phyloP scores from a whole-genome alignment of 495 filamentous ascomycete genomes.

The Endocarpon pusillum region DNA sequence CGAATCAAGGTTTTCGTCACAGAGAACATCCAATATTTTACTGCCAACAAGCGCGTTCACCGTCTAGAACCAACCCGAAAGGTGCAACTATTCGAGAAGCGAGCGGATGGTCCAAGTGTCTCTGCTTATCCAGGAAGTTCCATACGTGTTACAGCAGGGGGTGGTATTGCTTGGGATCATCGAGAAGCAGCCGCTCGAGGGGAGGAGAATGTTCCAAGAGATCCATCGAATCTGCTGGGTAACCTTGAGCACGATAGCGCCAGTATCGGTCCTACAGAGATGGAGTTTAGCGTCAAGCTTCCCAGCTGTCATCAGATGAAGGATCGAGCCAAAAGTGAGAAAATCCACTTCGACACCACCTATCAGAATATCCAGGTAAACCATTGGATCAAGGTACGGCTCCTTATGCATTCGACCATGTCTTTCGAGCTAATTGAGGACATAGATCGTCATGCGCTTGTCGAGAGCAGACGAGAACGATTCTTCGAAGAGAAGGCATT shows the following conservation, averaged over 20 bases:
- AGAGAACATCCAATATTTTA: conserved; percentile 89
- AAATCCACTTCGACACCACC: conserved; percentile 83
- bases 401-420: not conserved
- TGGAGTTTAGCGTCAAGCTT: conserved; percentile 91
- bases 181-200: conserved; percentile 41
- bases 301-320: conserved; percentile 81
- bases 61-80: conserved; percentile 72
- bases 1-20: conserved; percentile 91
- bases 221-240: conserved; percentile 58
- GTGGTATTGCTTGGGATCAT: conserved; percentile 53
- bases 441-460: conserved; percentile 86
- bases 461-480: conserved; percentile 73
- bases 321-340: conserved; percentile 52
- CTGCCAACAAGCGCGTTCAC: conserved; percentile 70
- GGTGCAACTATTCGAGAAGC: conserved; percentile 78
- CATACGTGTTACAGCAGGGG: conserved; percentile 62
- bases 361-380: conserved; percentile 93
- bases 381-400: conserved; percentile 92
- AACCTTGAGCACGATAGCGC: conserved; percentile 49
- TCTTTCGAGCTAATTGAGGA: not conserved
- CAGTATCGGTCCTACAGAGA: conserved; percentile 73
- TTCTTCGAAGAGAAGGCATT: conserved; percentile 72
- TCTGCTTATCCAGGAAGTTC: conserved; percentile 69
- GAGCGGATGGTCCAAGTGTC: conserved; percentile 59
- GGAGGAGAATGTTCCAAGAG: conserved; percentile 35